Base-by-base conservation (phyloP, 2,329 filamentous ascomycete species). In the Fusarium sp. region DNA sequence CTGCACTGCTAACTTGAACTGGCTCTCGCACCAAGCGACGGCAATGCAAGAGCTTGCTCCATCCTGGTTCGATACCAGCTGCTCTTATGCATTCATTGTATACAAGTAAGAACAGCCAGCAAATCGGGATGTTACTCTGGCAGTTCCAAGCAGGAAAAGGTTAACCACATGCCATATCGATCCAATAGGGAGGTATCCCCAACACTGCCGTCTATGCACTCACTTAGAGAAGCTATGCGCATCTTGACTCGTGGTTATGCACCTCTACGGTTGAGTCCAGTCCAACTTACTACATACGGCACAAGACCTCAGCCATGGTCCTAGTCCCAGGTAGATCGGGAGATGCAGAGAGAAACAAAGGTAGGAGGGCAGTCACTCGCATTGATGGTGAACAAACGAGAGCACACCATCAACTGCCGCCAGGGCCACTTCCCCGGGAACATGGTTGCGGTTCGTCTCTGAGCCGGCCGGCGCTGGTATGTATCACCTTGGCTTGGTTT, bases 171-270 rank as follows among this genome's bases (percentile, higher is more conserved):
- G 39, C 36, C 31, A 45, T 39, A 63, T 64, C 59, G 55, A 57
- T 58, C 75, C 75, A 77, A 77, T 77, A 45, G 61, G 74, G 61
- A 65, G 51, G 44, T 77, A 74, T 61, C 72, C 67, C 65, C 63
- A 31, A 66, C 66, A 67, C 63, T 72, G 60, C 71, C 71, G 62
- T 60, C 54, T 55, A 70, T 73, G 57, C 61, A 74, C 55, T 67
- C 70, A 71, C 67, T 71, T 69, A 69, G 60, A 58, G 26, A 30
- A 39, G 53, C 56, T 30, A 56, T 56, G 54, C 53, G 48, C 60
- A 57, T 60, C 68, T 62, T 71, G 75, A 77, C 73, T 77, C 75
- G 75, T 77, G 72, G 48, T 68, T 59, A 66, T 72, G 73, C 70
- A 55, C 65, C 61, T 61, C 51, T 71, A 74, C 67, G 67, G 56